phyloP scores from a whole-genome alignment of 2,329 filamentous ascomycete species.

The Aspergillus sp. region DNA sequence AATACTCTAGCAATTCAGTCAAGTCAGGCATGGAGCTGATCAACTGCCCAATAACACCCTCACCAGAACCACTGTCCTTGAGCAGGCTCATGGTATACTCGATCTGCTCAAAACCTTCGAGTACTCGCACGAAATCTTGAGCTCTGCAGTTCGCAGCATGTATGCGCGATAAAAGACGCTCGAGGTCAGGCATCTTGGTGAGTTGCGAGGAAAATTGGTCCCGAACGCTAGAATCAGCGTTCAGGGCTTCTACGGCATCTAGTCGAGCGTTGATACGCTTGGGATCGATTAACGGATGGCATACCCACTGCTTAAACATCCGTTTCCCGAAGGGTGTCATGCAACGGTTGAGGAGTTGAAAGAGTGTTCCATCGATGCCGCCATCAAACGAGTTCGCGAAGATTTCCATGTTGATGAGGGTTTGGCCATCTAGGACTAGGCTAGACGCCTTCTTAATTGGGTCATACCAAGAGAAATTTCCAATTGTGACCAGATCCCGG shows the following conservation, averaged over 20 bases:
- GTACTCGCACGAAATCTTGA: constrained; percentile 87
- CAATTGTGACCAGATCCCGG: constrained; percentile 78
- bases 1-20: constrained; percentile 70
- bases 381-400: constrained; percentile 93
- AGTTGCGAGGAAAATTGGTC: constrained; percentile 88
- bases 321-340: constrained; percentile 97
- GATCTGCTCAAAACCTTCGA: constrained; percentile 97
- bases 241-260: constrained; percentile 90
- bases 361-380: constrained; percentile 79
- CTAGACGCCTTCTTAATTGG: constrained; percentile 90
- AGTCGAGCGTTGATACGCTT: constrained; percentile 87
- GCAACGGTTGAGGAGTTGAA: constrained; percentile 86
- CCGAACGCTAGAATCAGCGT: constrained; percentile 74
- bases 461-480: constrained; percentile 88
- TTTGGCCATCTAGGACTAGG: constrained; percentile 90
- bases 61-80: constrained; percentile 69
- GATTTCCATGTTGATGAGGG: constrained; percentile 94
- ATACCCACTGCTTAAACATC: constrained; percentile 94
- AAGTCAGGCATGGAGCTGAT: constrained; percentile 85
- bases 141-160: constrained; percentile 88
- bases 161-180: constrained; percentile 88
- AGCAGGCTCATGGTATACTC: constrained; percentile 88
- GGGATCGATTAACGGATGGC: constrained; percentile 86
- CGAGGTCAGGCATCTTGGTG: constrained; percentile 88
- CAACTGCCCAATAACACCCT: constrained; percentile 80